Base-by-base conservation (phyloP, 2,329 filamentous ascomycete species). In the Teratosphaeria gauchensis region DNA sequence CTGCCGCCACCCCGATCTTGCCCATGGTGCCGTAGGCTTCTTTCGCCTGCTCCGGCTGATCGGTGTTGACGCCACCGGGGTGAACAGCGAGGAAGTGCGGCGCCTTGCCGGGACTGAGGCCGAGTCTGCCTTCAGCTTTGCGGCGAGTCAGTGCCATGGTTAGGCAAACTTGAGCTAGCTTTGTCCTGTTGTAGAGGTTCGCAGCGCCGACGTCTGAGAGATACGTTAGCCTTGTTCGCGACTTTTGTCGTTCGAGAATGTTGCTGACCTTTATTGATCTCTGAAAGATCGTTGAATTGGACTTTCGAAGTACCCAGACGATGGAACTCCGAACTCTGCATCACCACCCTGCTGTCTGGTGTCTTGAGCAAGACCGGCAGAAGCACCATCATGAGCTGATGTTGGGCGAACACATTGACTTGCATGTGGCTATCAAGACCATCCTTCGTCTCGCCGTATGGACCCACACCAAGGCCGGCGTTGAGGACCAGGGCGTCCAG, bases 371-470 rank as follows among this genome's bases (percentile, higher is more conserved):
- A 72, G 38, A 75, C 62, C 1, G 78, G 78, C 6, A 80, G 73
- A 8, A 80, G 69, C 0, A 68, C 73, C 60, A 79, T 71, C n/a
- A 74, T 71, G 1, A 82, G 71, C 62, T 80, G 79, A 60, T 78
- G 75, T 61, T 80, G 78, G 16, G 77, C 73, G 62, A 81, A 74
- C 60, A 78, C 71, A 61, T 81, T 81, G 62, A 80, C 73, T 65
- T 80, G 76, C 70, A 81, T 80, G 63, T 79, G 76, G 51, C 71
- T 73, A 65, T 80, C 78, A 55, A 83, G 69, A 30, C 79, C 77
- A 58, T 84, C 78, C 56, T 72, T 72, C 12, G 78, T 79, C 65
- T 78, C 72, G 38, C 74, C 74, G 64, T 80, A 82, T 30, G 71
- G 69, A 3, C 78, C 78, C 1, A 81, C 77, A 28, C 78, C 78